Evolutionary conservation across 2,329 filamentous ascomycete species (phyloP).

Genomic region (Xylariaceae sp.): DNA sequence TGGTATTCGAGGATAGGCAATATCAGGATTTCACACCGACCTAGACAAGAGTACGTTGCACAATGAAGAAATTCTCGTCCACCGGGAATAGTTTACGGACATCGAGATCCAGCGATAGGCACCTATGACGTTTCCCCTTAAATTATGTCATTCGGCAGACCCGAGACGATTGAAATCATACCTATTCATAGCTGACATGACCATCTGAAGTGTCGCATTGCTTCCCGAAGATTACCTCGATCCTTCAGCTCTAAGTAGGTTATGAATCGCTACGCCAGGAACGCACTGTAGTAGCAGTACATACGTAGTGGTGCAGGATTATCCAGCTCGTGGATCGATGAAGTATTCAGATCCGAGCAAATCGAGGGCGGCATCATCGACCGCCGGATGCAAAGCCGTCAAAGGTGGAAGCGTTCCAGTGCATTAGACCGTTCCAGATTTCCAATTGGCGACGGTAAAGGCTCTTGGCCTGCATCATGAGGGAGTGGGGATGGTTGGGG

Average conservation of each 20-base stretch:
- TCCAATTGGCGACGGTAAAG: background rate
- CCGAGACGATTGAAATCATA: background rate
- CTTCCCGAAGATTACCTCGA: background rate
- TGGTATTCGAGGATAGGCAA: slow-evolving; percentile 29
- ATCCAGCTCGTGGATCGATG: background rate
- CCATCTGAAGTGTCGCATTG: no score
- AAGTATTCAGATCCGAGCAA: background rate
- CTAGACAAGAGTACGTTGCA: background rate
- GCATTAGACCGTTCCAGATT: background rate
- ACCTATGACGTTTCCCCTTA: background rate
- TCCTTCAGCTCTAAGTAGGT: background rate
- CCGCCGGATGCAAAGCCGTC: background rate
- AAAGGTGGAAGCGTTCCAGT: background rate
- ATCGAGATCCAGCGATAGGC: slow-evolving; percentile 9
- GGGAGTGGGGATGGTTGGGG: slow-evolving; percentile 11
- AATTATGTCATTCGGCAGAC: background rate
- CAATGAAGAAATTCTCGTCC: background rate
- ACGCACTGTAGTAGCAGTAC: background rate
- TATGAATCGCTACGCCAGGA: background rate
- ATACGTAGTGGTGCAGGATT: no score
- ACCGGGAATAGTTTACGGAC: background rate
- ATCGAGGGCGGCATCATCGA: background rate
- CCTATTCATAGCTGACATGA: background rate
- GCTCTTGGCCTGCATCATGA: slow-evolving; percentile 27
- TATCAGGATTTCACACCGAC: background rate